Evolutionary conservation across 2,329 filamentous ascomycete genomes (phyloP).

Genomic region (Septoria linicola): DNA sequence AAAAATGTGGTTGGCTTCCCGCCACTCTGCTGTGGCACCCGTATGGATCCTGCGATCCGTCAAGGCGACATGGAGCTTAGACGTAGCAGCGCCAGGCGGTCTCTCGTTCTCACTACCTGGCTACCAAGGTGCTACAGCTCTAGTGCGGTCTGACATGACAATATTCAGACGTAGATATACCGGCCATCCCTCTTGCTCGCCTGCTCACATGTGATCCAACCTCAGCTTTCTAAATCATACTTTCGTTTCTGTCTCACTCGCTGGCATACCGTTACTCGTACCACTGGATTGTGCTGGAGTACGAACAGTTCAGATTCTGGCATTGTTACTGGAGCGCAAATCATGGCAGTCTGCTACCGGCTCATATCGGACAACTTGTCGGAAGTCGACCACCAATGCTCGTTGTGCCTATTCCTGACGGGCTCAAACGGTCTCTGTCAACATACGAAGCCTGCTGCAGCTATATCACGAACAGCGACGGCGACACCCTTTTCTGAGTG

Average conservation of each 20-base stretch:
- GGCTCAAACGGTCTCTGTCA: conserved; percentile 13
- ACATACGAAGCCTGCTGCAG: conserved; percentile 4
- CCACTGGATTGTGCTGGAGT: conserved; percentile 1
- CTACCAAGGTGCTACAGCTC: conserved; percentile 1
- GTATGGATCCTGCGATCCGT: conserved; percentile 8
- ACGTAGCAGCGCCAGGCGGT: background rate
- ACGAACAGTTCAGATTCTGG: background rate
- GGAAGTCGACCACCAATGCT: conserved; percentile 27
- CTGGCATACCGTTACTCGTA: conserved; percentile 2
- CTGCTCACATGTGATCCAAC: background rate
- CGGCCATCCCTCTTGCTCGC: conserved; percentile 6
- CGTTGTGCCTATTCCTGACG: conserved; percentile 26
- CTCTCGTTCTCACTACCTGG: conserved; percentile 3
- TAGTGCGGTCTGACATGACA: conserved; percentile 9
- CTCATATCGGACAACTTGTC: conserved; percentile 24
- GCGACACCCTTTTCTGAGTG: conserved; percentile 24
- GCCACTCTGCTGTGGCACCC: conserved; percentile 15
- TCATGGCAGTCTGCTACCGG: conserved; percentile 23
- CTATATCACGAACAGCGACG: conserved; percentile 14
- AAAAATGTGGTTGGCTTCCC: background rate
- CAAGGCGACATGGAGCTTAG: conserved; percentile 2
- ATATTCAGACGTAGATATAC: background rate
- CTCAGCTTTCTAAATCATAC: conserved; percentile 10
- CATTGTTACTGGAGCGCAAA: background rate
- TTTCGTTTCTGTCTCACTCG: conserved; percentile 7